phyloP scores from a whole-genome alignment of 1,139 yeast genomes.

The Trichomonascaceae sp. region DNA sequence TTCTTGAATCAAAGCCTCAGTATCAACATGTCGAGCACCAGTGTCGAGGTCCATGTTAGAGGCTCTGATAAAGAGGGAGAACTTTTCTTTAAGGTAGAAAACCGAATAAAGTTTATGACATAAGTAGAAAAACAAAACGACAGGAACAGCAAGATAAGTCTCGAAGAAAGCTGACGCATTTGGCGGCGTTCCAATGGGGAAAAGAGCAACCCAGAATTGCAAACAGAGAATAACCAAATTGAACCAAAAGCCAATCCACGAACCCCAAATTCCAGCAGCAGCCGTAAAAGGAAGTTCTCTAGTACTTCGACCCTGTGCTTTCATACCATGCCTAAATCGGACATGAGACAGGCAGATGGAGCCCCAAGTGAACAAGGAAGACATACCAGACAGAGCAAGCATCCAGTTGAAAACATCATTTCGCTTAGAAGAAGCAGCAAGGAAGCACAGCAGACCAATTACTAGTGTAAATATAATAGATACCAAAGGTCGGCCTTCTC shows the following conservation, averaged over 20 bases:
- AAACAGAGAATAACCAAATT: slow-evolving; percentile 53
- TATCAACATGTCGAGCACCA: slow-evolving; percentile 51
- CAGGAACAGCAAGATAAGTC: slow-evolving; percentile 48
- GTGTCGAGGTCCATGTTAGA: slow-evolving; percentile 41
- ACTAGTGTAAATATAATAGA: slow-evolving; percentile 53
- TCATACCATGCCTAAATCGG: slow-evolving; percentile 71
- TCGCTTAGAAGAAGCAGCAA: slow-evolving; percentile 63
- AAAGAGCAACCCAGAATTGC: slow-evolving; percentile 74
- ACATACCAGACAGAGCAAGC: slow-evolving; percentile 71
- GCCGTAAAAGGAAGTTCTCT: slow-evolving; percentile 65
- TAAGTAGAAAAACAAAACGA: slow-evolving; percentile 43
- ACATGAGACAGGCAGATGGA: slow-evolving; percentile 67
- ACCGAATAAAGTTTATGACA: slow-evolving; percentile 44
- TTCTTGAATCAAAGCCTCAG: slow-evolving; percentile 46
- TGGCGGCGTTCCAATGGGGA: slow-evolving; percentile 53
- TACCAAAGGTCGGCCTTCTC: slow-evolving; percentile 64
- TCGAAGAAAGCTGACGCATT: slow-evolving; percentile 40
- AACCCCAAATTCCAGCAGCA: slow-evolving; percentile 67
- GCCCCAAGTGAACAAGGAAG: slow-evolving; percentile 77
- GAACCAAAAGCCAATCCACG: slow-evolving; percentile 58
- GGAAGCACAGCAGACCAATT: slow-evolving; percentile 63
- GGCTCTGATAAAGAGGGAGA: slow-evolving; percentile 25
- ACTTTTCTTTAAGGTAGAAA: slow-evolving; percentile 33
- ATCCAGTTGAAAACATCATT: slow-evolving; percentile 71
- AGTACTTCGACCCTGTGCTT: slow-evolving; percentile 54